phyloP scores from a whole-genome alignment of 2,329 filamentous ascomycete species.

The Pseudogymnoascus destructans region DNA sequence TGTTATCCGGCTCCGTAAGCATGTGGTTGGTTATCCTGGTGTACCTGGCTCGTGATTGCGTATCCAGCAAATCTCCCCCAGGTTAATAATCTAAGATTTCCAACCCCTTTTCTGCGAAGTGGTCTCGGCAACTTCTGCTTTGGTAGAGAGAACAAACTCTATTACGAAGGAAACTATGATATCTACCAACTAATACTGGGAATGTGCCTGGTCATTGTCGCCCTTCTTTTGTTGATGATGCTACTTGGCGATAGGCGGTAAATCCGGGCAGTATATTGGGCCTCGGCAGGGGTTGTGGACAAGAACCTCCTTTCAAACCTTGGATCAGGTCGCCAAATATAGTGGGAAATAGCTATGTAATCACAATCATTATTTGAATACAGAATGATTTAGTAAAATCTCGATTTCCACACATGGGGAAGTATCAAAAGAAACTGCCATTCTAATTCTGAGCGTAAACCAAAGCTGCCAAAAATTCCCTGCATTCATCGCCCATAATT shows the following conservation, averaged over 20 bases:
- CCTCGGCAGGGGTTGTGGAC: not conserved
- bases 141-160: not conserved
- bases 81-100: not conserved
- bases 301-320: not conserved
- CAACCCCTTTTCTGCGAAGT: not conserved
- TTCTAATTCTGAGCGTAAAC: not conserved
- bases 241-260: not conserved
- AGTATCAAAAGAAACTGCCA: not conserved
- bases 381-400: too few relatives aligned
- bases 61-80: not conserved
- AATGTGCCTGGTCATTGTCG: not conserved
- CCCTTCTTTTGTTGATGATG: not conserved
- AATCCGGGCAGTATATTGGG: not conserved
- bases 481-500: not conserved
- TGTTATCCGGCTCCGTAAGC: not conserved
- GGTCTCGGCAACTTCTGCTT: not conserved
- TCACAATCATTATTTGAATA: not conserved
- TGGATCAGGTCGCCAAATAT: not conserved
- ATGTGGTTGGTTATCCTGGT: not conserved
- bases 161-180: not conserved
- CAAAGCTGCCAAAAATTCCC: not conserved
- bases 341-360: not conserved
- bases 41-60: not conserved
- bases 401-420: not conserved
- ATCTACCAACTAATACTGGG: not conserved